Conservation (phyloP, 2,329 filamentous ascomycete species). For the Monosporascus sp. region DNA sequence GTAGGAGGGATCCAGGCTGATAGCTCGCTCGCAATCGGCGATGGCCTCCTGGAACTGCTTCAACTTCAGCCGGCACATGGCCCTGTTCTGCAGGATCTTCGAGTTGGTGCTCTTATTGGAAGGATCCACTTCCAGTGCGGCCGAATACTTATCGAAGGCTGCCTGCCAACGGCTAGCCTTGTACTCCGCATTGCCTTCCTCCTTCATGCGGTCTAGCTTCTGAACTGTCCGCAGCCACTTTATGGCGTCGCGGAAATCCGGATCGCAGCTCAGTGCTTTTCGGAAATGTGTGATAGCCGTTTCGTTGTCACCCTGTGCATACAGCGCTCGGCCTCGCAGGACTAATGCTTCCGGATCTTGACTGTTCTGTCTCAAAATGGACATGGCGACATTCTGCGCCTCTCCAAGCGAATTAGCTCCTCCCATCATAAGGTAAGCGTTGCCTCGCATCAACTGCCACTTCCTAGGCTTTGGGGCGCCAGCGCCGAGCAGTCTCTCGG, state of each 20-base stretch:
- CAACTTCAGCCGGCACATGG: constrained; percentile 74
- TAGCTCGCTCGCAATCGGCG: constrained; percentile 76
- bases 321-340: constrained; percentile 79
- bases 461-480: constrained; percentile 79
- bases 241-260: constrained; percentile 82
- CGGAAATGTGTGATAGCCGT: constrained; percentile 91
- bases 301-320: constrained; percentile 88
- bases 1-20: constrained; percentile 78
- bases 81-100: constrained; percentile 90
- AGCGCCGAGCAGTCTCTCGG: constrained; percentile 70
- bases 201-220: constrained; percentile 88
- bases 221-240: constrained; percentile 87
- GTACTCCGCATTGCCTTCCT: constrained; percentile 86
- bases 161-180: constrained; percentile 75
- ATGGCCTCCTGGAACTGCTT: constrained; percentile 81
- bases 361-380: constrained; percentile 75
- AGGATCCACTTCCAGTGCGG: constrained; percentile 80
- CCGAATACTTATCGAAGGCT: constrained; percentile 78
- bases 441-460: constrained; percentile 88
- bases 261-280: constrained; percentile 83
- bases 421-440: constrained; percentile 89
- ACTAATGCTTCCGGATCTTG: constrained; percentile 93
- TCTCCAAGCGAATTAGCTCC: constrained; percentile 84
- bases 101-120: constrained; percentile 87
- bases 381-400: constrained; percentile 88